These are phyloP conservation scores for Colletotrichum eremochloae DNA, from an alignment of 2,329 filamentous ascomycete genomes.

Conservation along the genomic window DNA sequence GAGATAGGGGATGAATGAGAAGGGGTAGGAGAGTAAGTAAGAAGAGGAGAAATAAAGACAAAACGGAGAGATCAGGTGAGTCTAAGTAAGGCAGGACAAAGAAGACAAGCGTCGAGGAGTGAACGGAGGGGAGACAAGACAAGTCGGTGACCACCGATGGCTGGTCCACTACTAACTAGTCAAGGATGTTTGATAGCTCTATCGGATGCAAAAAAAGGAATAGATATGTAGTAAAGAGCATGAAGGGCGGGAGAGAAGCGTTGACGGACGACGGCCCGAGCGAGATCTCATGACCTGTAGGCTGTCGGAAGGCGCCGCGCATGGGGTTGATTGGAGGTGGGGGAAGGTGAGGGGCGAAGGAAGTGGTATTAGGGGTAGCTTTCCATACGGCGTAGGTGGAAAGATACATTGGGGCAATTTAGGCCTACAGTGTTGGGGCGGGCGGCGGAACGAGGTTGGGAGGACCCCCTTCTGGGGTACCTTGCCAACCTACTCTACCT, in stretches of 20 bases:
- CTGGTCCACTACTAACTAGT: conserved; percentile 25
- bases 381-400: neutral
- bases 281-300: conserved; percentile 34
- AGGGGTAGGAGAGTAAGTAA: neutral
- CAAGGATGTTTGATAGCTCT: conserved; percentile 28
- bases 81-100: conserved; percentile 20
- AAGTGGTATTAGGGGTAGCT: neutral
- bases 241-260: conserved; percentile 4
- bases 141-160: conserved; percentile 38
- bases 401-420: conserved; percentile 3
- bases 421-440: neutral
- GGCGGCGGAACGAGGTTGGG: neutral
- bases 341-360: neutral
- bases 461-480: neutral
- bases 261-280: conserved; percentile 27
- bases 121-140: conserved; percentile 6
- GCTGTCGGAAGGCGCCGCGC: conserved; percentile 39
- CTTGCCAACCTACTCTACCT: neutral
- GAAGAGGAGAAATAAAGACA: conserved; percentile 1
- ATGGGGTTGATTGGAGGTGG: neutral
- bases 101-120: neutral
- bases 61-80: neutral
- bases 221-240: conserved; percentile 28
- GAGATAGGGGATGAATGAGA: conserved; percentile 3
- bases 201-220: conserved; percentile 11